phyloP scores from a whole-genome alignment of 352 stramenopile genomes.

The Poterioochromonas sp. region DNA sequence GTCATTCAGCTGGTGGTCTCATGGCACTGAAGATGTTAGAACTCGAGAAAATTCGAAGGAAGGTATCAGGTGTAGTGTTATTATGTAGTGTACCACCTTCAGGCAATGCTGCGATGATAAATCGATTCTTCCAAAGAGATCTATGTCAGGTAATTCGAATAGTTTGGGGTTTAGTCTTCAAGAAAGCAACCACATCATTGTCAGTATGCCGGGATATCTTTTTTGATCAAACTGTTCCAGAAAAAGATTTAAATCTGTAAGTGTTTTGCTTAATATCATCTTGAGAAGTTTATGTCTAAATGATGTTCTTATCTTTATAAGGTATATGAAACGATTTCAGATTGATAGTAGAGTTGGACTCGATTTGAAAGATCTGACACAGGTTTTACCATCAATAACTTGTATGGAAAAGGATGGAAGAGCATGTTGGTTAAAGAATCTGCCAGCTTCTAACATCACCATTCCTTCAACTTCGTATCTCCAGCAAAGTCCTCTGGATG shows the following conservation, averaged over 20 bases:
- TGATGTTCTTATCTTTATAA: no score
- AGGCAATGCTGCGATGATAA: not conserved
- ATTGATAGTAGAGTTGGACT: not conserved
- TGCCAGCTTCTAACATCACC: not conserved
- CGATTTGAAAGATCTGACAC: not conserved
- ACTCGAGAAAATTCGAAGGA: not conserved
- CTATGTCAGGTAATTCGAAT: not conserved
- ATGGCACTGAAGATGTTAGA: not conserved
- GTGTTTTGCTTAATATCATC: no score
- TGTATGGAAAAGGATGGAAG: not conserved
- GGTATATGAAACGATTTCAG: not conserved
- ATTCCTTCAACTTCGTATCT: not conserved
- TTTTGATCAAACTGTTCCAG: not conserved
- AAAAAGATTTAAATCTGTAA: not conserved
- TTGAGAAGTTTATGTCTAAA: no score
- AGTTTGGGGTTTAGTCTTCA: not conserved
- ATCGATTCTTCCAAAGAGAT: not conserved
- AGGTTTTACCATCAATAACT: not conserved
- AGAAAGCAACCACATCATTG: not conserved
- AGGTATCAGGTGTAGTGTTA: not conserved
- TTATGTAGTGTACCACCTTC: not conserved
- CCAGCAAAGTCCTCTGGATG: not conserved
- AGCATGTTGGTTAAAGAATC: not conserved
- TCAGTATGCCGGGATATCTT: not conserved
- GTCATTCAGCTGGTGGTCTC: not conserved